Evolutionary conservation across 139 green algal species (phyloP), one percentile per base, ranked within the genome.

Genomic region (Choricystis sp.): DNA sequence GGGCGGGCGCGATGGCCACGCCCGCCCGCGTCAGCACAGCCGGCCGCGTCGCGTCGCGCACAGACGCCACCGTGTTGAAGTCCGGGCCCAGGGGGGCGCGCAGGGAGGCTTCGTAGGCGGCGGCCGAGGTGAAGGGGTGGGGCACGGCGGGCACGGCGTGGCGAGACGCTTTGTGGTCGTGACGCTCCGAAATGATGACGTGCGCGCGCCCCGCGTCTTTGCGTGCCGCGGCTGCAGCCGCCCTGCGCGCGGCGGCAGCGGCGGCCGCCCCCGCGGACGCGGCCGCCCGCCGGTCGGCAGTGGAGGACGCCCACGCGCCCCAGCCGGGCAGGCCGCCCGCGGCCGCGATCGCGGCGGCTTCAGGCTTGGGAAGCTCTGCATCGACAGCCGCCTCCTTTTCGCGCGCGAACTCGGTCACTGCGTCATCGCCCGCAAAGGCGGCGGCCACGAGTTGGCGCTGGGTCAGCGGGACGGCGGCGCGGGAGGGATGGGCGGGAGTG

Each of bases 381-480:
- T 83, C 83, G 48, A 90, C 78, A 29, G 89, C 87, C 4, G 66
- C 76, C 23, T 66, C 75, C 77, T 98, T 98, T 4, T 82, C 80
- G 26, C 71, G 78, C 20, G 72, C 83, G 81, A 98, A 98, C 49
- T 95, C 88, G 4, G 81, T 80, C 49, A 79, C 78, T 20, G 97
- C 91, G 73, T 96, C 92, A 65, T 98, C 92, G 0, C 79, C 85
- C 0, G 90, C 88, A 81, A 94, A 95, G 0, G 88, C 84, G 4
- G 59, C 59, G 4, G 58, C 57, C 4, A 89, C 73, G 0, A 89
- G 69, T 49, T 85, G 74, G 31, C 52, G 56, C 69, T 90, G 82
- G 3, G 26, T 66, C 22, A 76, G 29, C 26, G 40, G 16, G 40
- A 9, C 60, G 29, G 63, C 71, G 25, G 31, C 67, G 5, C 52